These are phyloP conservation scores for Tilletia caries DNA, from an alignment of 1,284 basidiomycete species.

Conservation along the genomic window DNA sequence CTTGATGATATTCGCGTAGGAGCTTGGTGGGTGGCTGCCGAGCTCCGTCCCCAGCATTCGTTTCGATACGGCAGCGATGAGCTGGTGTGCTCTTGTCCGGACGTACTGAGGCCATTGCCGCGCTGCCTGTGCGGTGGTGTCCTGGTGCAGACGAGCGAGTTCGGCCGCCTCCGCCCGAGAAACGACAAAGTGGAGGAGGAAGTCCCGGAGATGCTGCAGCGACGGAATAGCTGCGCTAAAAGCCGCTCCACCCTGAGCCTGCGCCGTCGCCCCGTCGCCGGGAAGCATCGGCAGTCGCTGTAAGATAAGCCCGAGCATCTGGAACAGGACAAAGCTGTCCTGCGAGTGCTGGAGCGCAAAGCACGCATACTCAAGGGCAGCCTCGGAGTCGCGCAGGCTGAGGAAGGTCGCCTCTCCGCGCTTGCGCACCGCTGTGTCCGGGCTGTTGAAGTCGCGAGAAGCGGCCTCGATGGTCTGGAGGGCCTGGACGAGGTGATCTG, in stretches of 20 bases:
- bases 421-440: constrained; percentile 31
- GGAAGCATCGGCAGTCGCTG: not conserved
- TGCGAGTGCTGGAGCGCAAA: constrained; percentile 35
- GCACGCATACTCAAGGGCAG: constrained; percentile 37
- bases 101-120: constrained; percentile 33
- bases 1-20: constrained; percentile 21
- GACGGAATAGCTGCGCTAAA: constrained; percentile 22
- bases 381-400: constrained; percentile 31
- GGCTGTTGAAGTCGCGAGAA: constrained; percentile 32
- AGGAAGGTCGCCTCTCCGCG: constrained; percentile 41
- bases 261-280: not conserved
- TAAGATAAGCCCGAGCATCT: constrained; percentile 11
- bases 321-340: constrained; percentile 36
- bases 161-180: constrained; percentile 24
- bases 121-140: not conserved
- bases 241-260: not conserved
- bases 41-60: constrained; percentile 34
- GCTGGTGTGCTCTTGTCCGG: constrained; percentile 32
- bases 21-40: constrained; percentile 18
- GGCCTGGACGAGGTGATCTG: constrained; percentile 32
- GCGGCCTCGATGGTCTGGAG: constrained; percentile 36
- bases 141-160: not conserved
- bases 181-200: constrained; percentile 34
- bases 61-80: constrained; percentile 35
- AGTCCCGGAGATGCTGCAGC: constrained; percentile 31